A percentile compares a stretch with the other conserved stretches of the same genome.
Conservation (phyloP, 305 asterid species). For the Fraxinus nigra region DNA sequence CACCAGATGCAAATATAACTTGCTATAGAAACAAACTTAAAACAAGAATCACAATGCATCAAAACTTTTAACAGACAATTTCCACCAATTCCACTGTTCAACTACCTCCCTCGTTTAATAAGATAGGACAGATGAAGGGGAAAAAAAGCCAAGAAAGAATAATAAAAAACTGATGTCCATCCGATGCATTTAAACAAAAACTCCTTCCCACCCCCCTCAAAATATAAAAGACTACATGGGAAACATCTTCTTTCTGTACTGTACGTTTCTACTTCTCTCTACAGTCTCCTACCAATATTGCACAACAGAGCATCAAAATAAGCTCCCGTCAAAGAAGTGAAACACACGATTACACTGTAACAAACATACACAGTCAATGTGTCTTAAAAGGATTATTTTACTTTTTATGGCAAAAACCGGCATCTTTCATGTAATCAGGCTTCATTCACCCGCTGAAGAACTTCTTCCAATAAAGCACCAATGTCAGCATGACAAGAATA, state of each 20-base stretch:
- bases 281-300: conserved; percentile 7
- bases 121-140: not conserved
- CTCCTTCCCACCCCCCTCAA: not conserved
- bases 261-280: conserved; percentile 23
- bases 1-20: not conserved
- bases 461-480: not conserved
- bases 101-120: not conserved
- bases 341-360: not conserved
- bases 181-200: not conserved
- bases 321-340: conserved; percentile 24
- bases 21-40: not conserved
- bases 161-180: not conserved
- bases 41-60: not conserved
- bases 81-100: not conserved
- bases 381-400: not conserved
- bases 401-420: not conserved
- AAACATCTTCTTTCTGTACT: not conserved
- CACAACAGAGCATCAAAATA: conserved; percentile 36
- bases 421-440: not conserved
- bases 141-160: not conserved
- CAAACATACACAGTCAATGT: conserved; percentile 23
- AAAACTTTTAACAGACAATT: not conserved
- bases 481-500: not conserved
- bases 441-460: not conserved
- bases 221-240: conserved; percentile 4